phyloP scores from a whole-genome alignment of 192 early-diverging fungal species.

The Backusella morwellensis region DNA sequence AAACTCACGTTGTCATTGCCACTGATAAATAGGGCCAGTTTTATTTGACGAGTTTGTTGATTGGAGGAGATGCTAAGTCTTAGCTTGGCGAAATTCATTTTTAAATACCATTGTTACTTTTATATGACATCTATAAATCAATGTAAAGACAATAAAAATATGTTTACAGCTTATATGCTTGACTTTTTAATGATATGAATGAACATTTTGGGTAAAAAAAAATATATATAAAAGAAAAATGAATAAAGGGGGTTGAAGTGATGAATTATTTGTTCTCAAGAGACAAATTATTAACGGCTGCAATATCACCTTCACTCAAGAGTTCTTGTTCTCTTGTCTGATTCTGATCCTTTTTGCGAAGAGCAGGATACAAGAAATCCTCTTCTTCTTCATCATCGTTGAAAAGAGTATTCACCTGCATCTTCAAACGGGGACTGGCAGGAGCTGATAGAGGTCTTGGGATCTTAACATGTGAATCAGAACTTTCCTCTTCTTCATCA shows the following conservation, averaged over 20 bases:
- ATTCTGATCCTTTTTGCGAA: conserved; percentile 19
- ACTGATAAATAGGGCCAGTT: conserved; percentile 52
- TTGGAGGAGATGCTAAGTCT: conserved; percentile 42
- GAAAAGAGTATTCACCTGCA: conserved; percentile 18
- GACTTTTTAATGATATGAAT: conserved; percentile 7
- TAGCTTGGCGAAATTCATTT: neutral
- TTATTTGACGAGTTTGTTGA: conserved; percentile 67
- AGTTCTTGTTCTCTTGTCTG: conserved; percentile 30
- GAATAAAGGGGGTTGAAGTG: neutral
- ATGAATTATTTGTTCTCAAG: conserved; percentile 19
- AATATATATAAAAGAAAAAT: neutral
- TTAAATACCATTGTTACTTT: neutral
- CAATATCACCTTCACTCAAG: conserved; percentile 42
- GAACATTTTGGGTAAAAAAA: conserved; percentile 5
- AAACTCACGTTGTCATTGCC: neutral
- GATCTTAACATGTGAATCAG: conserved; percentile 65
- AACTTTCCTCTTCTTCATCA: conserved; percentile 58
- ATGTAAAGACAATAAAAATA: neutral
- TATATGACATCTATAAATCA: neutral
- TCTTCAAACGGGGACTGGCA: conserved; percentile 67
- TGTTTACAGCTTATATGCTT: neutral
- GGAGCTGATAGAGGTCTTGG: conserved; percentile 87
- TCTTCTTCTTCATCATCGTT: conserved; percentile 46
- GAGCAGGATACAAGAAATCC: conserved; percentile 35
- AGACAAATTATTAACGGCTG: conserved; percentile 31